These are phyloP conservation scores for Tagetes erecta DNA, from an alignment of 129 eudicot species.

Conservation along the genomic window DNA sequence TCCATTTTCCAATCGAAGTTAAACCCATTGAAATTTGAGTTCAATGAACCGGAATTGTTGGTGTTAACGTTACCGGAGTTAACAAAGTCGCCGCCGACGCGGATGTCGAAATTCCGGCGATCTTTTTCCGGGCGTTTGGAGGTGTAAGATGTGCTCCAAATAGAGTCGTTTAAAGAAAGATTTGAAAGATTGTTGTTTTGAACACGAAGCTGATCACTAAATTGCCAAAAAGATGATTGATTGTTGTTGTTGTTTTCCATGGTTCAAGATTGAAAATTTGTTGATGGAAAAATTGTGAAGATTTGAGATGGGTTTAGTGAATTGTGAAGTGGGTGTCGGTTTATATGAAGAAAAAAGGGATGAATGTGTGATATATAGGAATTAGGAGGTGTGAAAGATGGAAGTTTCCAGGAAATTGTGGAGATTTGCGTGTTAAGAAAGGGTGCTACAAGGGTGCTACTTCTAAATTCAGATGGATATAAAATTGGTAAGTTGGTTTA, in stretches of 20 bases:
- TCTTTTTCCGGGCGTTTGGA: slow-evolving; percentile 58
- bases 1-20: slow-evolving; percentile 62
- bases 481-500: too few relatives aligned
- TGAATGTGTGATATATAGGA: neutral
- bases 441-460: neutral
- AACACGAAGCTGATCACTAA: slow-evolving; percentile 86
- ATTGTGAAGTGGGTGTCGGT: slow-evolving; percentile 24
- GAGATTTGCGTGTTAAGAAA: neutral
- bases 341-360: slow-evolving; percentile 8
- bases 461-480: too few relatives aligned
- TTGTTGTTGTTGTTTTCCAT: slow-evolving; percentile 53
- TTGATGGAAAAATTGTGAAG: slow-evolving; percentile 10
- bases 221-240: slow-evolving; percentile 78
- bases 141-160: slow-evolving; percentile 76
- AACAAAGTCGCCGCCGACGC: slow-evolving; percentile 54
- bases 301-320: neutral
- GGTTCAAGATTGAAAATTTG: slow-evolving; percentile 9
- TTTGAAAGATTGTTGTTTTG: slow-evolving; percentile 54
- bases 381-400: neutral
- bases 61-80: slow-evolving; percentile 8
- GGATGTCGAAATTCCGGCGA: slow-evolving; percentile 79
- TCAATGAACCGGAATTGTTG: slow-evolving; percentile 2
- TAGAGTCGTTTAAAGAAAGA: slow-evolving; percentile 82
- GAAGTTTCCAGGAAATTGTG: neutral
- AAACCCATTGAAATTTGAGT: slow-evolving; percentile 52